Evolutionary conservation across 176 grass and related monocot species (phyloP).

Genomic region (sorghum (Sorghum bicolor)): DNA sequence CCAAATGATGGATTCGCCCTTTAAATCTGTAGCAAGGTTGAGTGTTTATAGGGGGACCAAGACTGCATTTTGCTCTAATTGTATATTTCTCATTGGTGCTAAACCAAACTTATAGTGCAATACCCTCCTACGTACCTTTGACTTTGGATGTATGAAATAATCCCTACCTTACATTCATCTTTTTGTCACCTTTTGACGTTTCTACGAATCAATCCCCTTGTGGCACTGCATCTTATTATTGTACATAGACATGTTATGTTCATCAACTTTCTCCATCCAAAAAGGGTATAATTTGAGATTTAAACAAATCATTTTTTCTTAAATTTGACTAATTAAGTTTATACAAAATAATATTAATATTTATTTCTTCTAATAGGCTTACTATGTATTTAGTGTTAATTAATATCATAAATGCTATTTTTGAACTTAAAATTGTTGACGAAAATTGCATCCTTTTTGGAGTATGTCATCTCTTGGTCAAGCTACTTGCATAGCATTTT

Average conservation of each 20-base stretch:
- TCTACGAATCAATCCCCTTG: neutral
- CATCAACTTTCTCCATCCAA: neutral
- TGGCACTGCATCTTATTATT: neutral
- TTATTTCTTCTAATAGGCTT: neutral
- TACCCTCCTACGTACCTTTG: neutral
- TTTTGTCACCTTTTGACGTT: constrained; percentile 3
- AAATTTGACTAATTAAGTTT: neutral
- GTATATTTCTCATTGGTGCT: constrained; percentile 23
- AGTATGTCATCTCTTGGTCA: neutral
- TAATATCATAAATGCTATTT: neutral
- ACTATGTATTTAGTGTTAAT: neutral
- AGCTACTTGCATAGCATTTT: neutral
- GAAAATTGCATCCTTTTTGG: neutral
- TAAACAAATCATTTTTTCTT: neutral
- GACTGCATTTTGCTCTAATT: constrained; percentile 8
- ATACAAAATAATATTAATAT: neutral
- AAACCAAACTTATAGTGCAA: constrained; percentile 12
- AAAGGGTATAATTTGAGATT: neutral
- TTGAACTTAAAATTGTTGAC: neutral
- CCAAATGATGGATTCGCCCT: constrained; percentile 3
- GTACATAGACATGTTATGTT: neutral
- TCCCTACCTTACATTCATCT: neutral
- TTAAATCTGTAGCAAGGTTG: constrained; percentile 8
- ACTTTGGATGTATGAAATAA: constrained; percentile 16
- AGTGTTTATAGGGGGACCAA: constrained; percentile 29